These are phyloP conservation scores for Lagerstroemia speciosa DNA, from an alignment of 345 rosid genomes.

Conservation along the genomic window DNA sequence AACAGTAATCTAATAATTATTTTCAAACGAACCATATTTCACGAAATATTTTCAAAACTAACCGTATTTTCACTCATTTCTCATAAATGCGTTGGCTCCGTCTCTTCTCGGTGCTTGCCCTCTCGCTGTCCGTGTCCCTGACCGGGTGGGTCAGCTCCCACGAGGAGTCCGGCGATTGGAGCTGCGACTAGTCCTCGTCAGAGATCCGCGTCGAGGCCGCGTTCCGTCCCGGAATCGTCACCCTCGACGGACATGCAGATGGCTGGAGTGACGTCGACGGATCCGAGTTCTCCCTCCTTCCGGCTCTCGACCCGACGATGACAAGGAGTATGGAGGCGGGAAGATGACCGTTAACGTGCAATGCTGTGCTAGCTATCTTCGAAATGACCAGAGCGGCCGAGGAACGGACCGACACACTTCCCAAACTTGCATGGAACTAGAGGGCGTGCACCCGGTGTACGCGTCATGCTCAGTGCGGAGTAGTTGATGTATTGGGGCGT, in stretches of 20 bases:
- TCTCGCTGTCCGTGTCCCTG: not conserved
- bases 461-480: too few relatives aligned
- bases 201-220: conserved; percentile 56
- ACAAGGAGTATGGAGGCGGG: conserved; percentile 63
- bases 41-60: too few relatives aligned
- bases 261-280: conserved; percentile 80
- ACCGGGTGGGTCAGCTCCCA: conserved; percentile 40
- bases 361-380: too few relatives aligned
- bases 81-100: too few relatives aligned
- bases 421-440: too few relatives aligned
- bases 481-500: too few relatives aligned
- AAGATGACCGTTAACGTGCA: conserved; percentile 84
- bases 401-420: too few relatives aligned
- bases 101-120: not conserved
- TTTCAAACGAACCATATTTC: too few relatives aligned
- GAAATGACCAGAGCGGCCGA: too few relatives aligned
- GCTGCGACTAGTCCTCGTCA: conserved; percentile 50
- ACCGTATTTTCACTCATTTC: too few relatives aligned
- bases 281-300: conserved; percentile 68
- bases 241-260: conserved; percentile 79
- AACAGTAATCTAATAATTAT: too few relatives aligned
- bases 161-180: conserved; percentile 86
- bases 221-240: conserved; percentile 67
- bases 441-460: too few relatives aligned
- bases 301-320: conserved; percentile 82